Evolutionary conservation across 2,329 filamentous ascomycete genomes (phyloP).

Genomic region (Rutstroemia sp.): DNA sequence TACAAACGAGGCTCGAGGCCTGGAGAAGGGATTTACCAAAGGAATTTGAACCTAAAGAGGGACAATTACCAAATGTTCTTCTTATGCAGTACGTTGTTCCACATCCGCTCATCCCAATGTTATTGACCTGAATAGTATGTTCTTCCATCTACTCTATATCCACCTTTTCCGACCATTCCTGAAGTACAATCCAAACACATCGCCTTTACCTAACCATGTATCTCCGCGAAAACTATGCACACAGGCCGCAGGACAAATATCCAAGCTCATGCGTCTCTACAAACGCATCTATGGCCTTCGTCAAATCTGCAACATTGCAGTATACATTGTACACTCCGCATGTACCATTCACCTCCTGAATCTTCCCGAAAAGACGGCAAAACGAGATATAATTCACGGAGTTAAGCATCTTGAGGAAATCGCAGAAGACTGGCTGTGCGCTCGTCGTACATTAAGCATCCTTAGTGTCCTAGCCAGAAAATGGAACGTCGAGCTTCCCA

Average conservation of each 20-base stretch:
- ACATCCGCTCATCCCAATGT: background rate
- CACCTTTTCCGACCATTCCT: conserved; percentile 93
- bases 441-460: conserved; percentile 76
- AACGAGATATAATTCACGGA: conserved; percentile 82
- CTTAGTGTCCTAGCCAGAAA: conserved; percentile 79
- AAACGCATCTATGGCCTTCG: conserved; percentile 85
- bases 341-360: conserved; percentile 94
- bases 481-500: conserved; percentile 81
- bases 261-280: conserved; percentile 89
- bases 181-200: conserved; percentile 75
- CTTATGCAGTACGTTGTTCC: conserved; percentile 66
- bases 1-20: conserved; percentile 81
- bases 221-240: conserved; percentile 89
- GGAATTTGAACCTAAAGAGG: conserved; percentile 84
- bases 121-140: conserved; percentile 62
- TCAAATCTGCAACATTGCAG: conserved; percentile 93
- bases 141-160: conserved; percentile 91
- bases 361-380: conserved; percentile 83
- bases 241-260: conserved; percentile 80
- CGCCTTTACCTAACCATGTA: conserved; percentile 77
- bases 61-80: conserved; percentile 76
- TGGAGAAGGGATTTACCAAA: conserved; percentile 80
- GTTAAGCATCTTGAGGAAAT: conserved; percentile 92
- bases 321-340: conserved; percentile 91
- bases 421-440: conserved; percentile 88